Percentiles rank a stretch among this genome's conserved stretches.
phyloP scores from a whole-genome alignment of 805 yeast species.

The Clavispora santaluciae region DNA sequence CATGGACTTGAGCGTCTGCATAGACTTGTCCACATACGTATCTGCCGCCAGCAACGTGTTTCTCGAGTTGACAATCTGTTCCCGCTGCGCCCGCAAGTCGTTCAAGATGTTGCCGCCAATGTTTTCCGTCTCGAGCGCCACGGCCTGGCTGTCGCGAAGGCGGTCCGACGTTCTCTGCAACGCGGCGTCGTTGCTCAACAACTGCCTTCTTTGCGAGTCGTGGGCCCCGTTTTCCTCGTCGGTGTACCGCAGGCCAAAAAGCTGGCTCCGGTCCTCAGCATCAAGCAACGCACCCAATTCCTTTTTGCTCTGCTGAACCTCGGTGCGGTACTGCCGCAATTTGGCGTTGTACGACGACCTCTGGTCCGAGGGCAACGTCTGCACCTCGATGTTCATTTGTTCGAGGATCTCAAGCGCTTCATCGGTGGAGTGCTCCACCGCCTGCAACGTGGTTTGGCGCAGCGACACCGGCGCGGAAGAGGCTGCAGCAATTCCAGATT shows the following conservation, averaged over 20 bases:
- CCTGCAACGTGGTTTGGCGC: slow-evolving; percentile 51
- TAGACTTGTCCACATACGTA: slow-evolving; percentile 82
- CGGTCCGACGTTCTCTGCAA: slow-evolving; percentile 81
- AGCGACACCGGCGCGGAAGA: slow-evolving; percentile 46
- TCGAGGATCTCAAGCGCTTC: slow-evolving; percentile 78
- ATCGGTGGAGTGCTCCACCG: slow-evolving; percentile 65
- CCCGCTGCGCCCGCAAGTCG: slow-evolving; percentile 89
- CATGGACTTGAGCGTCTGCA: slow-evolving; percentile 85
- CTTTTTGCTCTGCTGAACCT: slow-evolving; percentile 53
- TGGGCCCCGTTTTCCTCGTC: slow-evolving; percentile 27
- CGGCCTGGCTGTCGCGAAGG: slow-evolving; percentile 78
- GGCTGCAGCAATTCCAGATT: slow-evolving; percentile 56
- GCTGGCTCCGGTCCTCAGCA: slow-evolving; percentile 62
- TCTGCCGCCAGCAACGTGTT: slow-evolving; percentile 87
- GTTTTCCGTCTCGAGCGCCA: slow-evolving; percentile 88
- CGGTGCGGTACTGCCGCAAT: slow-evolving; percentile 64
- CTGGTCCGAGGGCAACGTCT: slow-evolving; percentile 69
- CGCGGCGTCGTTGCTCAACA: slow-evolving; percentile 71
- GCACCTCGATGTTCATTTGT: slow-evolving; percentile 84
- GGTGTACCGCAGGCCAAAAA: slow-evolving; percentile 56
- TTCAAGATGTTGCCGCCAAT: slow-evolving; percentile 87
- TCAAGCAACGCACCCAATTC: slow-evolving; percentile 56
- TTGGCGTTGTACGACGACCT: slow-evolving; percentile 71
- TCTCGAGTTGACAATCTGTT: slow-evolving; percentile 82
- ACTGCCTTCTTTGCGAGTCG: slow-evolving; percentile 73